These are phyloP conservation scores for Mycena kentingensis DNA, from an alignment of 768 basidiomycete genomes.

Conservation along the genomic window DNA sequence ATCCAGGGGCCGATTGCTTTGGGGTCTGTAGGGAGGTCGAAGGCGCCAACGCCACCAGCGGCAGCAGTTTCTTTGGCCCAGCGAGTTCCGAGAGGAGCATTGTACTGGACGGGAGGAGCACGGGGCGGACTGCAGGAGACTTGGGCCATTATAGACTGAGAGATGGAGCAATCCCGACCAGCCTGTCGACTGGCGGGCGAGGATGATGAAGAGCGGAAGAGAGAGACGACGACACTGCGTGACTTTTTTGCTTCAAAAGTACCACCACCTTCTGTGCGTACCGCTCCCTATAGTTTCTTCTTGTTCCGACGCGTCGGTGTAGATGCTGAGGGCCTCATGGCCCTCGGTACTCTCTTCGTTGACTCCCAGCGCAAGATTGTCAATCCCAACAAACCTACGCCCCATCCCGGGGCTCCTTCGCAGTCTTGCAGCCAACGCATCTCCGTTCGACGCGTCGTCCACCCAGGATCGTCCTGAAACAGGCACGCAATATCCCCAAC, in stretches of 20 bases:
- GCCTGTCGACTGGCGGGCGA: conserved; percentile 49
- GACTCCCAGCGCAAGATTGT: conserved; percentile 21
- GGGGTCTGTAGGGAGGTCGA: conserved; percentile 84
- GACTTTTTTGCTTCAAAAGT: conserved; percentile 12
- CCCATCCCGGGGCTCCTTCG: conserved; percentile 7
- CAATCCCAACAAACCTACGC: conserved; percentile 16
- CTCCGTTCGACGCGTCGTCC: not conserved
- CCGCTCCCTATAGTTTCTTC: not conserved
- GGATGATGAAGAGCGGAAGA: conserved; percentile 18
- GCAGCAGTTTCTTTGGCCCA: conserved; percentile 89
- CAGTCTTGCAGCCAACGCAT: not conserved
- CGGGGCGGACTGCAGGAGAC: conserved; percentile 61
- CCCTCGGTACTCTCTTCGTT: conserved; percentile 33
- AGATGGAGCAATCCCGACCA: conserved; percentile 39
- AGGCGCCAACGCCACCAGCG: conserved; percentile 68
- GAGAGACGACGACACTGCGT: conserved; percentile 15
- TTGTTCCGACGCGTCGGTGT: conserved; percentile 6
- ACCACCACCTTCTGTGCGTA: conserved; percentile 19
- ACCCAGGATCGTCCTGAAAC: too few relatives aligned
- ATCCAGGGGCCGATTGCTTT: conserved; percentile 89
- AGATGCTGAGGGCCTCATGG: conserved; percentile 41
- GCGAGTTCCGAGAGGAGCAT: conserved; percentile 71
- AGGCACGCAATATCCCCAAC: too few relatives aligned
- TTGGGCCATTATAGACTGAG: conserved; percentile 38
- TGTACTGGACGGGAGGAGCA: conserved; percentile 72